Percentiles rank a stretch among this genome's conserved stretches.
Conservation (phyloP, 2,329 filamentous ascomycete genomes). For the Diaporthe ampelina region DNA sequence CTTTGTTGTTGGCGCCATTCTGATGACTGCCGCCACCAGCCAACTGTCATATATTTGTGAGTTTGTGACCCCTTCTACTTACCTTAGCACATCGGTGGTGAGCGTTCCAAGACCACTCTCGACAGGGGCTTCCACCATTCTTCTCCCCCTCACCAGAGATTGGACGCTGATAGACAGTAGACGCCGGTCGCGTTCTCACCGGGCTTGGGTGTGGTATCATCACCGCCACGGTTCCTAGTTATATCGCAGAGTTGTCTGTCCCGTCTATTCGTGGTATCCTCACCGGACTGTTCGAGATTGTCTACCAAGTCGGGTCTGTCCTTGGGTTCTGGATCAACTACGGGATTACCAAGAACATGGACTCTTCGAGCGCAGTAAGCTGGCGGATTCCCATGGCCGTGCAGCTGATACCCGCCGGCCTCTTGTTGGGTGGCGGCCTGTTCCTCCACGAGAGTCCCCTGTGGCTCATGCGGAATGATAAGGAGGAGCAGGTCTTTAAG, state of each 20-base stretch:
- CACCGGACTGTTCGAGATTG: slow-evolving; percentile 66
- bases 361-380: slow-evolving; percentile 49
- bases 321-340: slow-evolving; percentile 68
- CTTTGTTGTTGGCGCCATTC: slow-evolving; percentile 59
- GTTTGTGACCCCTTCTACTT: slow-evolving; percentile 54
- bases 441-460: slow-evolving; percentile 57
- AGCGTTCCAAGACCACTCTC: background rate
- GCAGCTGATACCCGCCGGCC: slow-evolving; percentile 58
- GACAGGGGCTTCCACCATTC: slow-evolving; percentile 50
- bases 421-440: slow-evolving; percentile 60
- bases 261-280: slow-evolving; percentile 70
- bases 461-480: slow-evolving; percentile 59
- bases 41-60: slow-evolving; percentile 60
- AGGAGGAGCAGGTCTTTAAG: slow-evolving; percentile 55
- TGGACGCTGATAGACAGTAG: slow-evolving; percentile 63
- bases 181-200: slow-evolving; percentile 69
- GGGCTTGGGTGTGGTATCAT: slow-evolving; percentile 70
- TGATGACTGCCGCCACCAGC: slow-evolving; percentile 58
- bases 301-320: slow-evolving; percentile 65
- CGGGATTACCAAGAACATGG: slow-evolving; percentile 58
- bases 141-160: slow-evolving; percentile 54
- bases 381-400: slow-evolving; percentile 66
- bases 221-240: slow-evolving; percentile 72
- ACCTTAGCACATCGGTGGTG: no score
- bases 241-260: slow-evolving; percentile 74